Evolutionary conservation across 805 yeast species (phyloP).

Genomic region (Suhomyces emberorum): DNA sequence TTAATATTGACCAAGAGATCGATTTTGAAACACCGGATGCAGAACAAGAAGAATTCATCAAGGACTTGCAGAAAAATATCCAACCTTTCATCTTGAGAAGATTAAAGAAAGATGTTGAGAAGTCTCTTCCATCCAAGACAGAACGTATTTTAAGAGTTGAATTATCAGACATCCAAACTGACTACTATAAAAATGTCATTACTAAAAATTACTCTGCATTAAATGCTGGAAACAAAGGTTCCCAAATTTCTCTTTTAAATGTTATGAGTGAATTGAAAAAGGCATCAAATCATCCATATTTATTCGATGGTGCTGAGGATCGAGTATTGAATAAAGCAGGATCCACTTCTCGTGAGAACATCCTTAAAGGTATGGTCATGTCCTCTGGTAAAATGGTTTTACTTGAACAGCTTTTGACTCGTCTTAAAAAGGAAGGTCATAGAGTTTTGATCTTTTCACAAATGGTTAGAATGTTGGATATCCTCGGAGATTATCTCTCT

Average conservation of each 20-base stretch:
- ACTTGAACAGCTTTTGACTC: conserved; percentile 79
- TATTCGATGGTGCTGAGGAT: conserved; percentile 91
- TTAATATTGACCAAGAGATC: conserved; percentile 87
- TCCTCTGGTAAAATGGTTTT: conserved; percentile 98
- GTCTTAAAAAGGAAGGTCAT: conserved; percentile 90
- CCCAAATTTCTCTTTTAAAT: conserved; percentile 83
- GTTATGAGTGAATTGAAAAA: conserved; percentile 95
- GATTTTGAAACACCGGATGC: conserved; percentile 88
- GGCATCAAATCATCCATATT: conserved; percentile 95
- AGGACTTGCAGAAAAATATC: conserved; percentile 76
- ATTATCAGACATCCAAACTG: conserved; percentile 90
- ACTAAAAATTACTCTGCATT: conserved; percentile 90
- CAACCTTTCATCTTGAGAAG: conserved; percentile 93
- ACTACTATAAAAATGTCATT: conserved; percentile 88
- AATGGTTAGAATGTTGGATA: conserved; percentile 96
- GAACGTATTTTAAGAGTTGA: conserved; percentile 95
- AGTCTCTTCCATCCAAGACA: conserved; percentile 91
- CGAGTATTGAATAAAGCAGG: conserved; percentile 68
- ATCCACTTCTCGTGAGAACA: conserved; percentile 65
- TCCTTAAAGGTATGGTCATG: conserved; percentile 90
- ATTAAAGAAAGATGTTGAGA: conserved; percentile 95
- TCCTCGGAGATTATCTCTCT: conserved; percentile 86
- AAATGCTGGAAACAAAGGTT: conserved; percentile 74
- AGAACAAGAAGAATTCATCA: conserved; percentile 84
- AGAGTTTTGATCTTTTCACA: conserved; percentile 93